These are phyloP conservation scores for Morella rubra DNA, from an alignment of 306 rosid species.

Conservation along the genomic window DNA sequence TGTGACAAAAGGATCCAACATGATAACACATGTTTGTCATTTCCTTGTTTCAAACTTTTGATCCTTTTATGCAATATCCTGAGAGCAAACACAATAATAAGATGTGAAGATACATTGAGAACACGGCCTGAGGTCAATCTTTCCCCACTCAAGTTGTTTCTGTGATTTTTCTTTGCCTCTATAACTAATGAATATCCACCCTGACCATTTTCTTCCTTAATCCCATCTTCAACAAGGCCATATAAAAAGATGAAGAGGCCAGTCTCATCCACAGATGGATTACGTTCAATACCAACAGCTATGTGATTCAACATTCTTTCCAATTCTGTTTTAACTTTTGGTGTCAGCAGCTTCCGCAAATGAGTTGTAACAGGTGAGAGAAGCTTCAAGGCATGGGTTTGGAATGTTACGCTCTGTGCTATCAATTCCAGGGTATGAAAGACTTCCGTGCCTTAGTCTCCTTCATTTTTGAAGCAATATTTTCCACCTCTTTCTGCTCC, in stretches of 20 bases:
- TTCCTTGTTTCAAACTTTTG: constrained; percentile 54
- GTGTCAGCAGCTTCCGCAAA: constrained; percentile 58
- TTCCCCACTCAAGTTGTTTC: constrained; percentile 31
- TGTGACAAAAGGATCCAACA: constrained; percentile 75
- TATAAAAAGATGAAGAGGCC: constrained; percentile 66
- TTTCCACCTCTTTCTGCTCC: constrained; percentile 91
- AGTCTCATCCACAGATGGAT: constrained; percentile 73
- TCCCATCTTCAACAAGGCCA: constrained; percentile 76
- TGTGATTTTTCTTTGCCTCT: constrained; percentile 30
- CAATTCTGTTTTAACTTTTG: constrained; percentile 68
- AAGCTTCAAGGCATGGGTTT: constrained; percentile 67
- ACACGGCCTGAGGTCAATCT: constrained; percentile 39
- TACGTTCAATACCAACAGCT: constrained; percentile 81
- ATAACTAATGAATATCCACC: constrained; percentile 34
- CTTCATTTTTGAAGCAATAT: constrained; percentile 94
- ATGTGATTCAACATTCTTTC: constrained; percentile 73
- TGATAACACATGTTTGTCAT: constrained; percentile 41
- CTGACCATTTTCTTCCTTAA: constrained; percentile 54
- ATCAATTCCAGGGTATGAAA: constrained; percentile 74
- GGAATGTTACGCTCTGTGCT: constrained; percentile 74
- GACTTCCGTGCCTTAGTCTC: constrained; percentile 79
- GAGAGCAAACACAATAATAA: constrained; percentile 78
- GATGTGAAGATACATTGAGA: constrained; percentile 62
- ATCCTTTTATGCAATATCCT: constrained; percentile 64
- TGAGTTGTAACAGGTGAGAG: constrained; percentile 66